A percentile compares a stretch with the other conserved stretches of the same genome.
Conservation (phyloP, 176 grass and related monocot genomes). For the Aegilops sharonensis region DNA sequence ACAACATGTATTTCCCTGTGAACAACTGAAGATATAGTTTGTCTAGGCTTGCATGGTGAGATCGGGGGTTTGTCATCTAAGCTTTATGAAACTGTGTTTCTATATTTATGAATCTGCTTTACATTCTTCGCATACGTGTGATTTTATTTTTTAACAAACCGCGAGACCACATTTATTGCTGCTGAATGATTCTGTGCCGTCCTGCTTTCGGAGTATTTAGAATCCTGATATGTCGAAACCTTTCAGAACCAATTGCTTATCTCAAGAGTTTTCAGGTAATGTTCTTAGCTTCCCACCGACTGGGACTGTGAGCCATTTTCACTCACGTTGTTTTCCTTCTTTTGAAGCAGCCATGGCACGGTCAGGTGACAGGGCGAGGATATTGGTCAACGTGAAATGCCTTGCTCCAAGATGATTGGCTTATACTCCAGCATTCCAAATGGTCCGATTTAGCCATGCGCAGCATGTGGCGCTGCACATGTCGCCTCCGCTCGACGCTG, state of each 20-base stretch:
- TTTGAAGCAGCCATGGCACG: no score
- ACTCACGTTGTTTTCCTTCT: no score
- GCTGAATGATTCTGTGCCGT: neutral
- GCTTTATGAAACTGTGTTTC: neutral
- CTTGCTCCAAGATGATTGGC: neutral
- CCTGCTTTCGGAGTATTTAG: neutral
- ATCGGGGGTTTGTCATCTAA: neutral
- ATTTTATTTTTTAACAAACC: neutral
- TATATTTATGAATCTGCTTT: neutral
- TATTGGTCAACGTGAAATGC: neutral
- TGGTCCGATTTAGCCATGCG: neutral
- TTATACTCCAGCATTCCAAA: neutral
- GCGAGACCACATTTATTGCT: neutral
- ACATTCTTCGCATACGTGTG: neutral
- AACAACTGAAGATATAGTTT: neutral
- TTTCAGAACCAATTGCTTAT: neutral
- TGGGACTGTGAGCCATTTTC: neutral
- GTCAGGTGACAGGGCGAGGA: neutral
- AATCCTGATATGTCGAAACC: neutral
- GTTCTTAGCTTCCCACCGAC: neutral
- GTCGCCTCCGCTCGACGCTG: neutral
- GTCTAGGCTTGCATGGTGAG: neutral
- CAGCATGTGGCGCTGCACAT: neutral
- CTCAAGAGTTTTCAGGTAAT: neutral
- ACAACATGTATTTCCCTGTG: neutral